A percentile compares a stretch with the other conserved stretches of the same genome.
Conservation (phyloP, 805 yeast species). For the Wickerhamiella sorbophila region DNA sequence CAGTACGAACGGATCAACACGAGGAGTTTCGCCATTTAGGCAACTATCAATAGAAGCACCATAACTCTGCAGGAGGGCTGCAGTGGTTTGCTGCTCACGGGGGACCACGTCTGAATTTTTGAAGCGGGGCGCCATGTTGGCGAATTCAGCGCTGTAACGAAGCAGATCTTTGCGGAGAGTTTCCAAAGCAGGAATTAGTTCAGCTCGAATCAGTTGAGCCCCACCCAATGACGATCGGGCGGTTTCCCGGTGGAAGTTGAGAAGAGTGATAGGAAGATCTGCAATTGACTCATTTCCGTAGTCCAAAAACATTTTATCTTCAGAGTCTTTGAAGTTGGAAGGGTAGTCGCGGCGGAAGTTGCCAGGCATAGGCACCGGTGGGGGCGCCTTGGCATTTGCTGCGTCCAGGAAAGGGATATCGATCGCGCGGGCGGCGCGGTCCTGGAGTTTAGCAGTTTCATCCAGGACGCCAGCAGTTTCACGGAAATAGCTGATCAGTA, state of each 20-base stretch:
- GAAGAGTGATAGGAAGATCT: conserved; percentile 60
- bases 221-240: conserved; percentile 45
- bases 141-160: conserved; percentile 80
- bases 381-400: background rate
- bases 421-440: conserved; percentile 1
- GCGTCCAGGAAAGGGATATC: conserved; percentile 2
- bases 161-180: conserved; percentile 60
- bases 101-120: conserved; percentile 52
- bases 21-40: conserved; percentile 10
- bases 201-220: conserved; percentile 44
- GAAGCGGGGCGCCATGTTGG: conserved; percentile 57
- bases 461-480: conserved; percentile 39
- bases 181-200: conserved; percentile 52
- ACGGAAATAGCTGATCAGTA: conserved; percentile 57
- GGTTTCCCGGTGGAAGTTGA: conserved; percentile 48
- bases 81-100: conserved; percentile 43
- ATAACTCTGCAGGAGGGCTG: conserved; percentile 35
- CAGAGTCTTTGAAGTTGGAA: background rate
- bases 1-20: conserved; percentile 61
- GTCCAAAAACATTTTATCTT: conserved; percentile 39
- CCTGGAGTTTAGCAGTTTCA: background rate
- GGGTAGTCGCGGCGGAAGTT: background rate
- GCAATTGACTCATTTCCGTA: conserved; percentile 69
- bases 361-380: conserved; percentile 1
- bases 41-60: conserved; percentile 12